phyloP scores from a whole-genome alignment of 306 rosid genomes.

The Senna siamea region DNA sequence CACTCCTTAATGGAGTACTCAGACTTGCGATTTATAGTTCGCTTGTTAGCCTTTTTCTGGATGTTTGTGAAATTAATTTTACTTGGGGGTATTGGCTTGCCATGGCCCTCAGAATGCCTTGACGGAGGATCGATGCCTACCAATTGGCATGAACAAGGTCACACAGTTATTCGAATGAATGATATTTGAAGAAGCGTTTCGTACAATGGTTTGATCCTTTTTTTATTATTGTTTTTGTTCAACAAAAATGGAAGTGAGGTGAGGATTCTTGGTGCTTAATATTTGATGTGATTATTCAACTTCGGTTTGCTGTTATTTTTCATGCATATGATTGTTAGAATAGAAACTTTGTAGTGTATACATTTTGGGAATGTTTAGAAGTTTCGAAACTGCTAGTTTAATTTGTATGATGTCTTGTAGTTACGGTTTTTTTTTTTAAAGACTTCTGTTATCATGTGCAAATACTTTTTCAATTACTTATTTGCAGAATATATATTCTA shows the following conservation, averaged over 20 bases:
- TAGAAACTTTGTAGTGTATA: background rate
- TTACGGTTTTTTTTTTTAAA: background rate
- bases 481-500: background rate
- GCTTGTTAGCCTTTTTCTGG: background rate
- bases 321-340: background rate
- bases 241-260: background rate
- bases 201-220: too few relatives aligned
- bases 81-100: background rate
- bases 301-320: background rate
- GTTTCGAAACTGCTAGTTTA: too few relatives aligned
- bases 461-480: too few relatives aligned
- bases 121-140: background rate
- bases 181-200: background rate
- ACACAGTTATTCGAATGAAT: background rate
- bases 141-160: too few relatives aligned
- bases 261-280: background rate
- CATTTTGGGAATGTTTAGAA: too few relatives aligned
- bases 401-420: too few relatives aligned
- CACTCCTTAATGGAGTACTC: background rate
- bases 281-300: constrained; percentile 6
- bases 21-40: background rate
- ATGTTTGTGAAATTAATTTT: constrained; percentile 2
- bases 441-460: background rate
- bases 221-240: background rate
- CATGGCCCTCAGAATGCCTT: background rate